phyloP scores from a whole-genome alignment of 345 rosid genomes.

The Sapria himalayana region DNA sequence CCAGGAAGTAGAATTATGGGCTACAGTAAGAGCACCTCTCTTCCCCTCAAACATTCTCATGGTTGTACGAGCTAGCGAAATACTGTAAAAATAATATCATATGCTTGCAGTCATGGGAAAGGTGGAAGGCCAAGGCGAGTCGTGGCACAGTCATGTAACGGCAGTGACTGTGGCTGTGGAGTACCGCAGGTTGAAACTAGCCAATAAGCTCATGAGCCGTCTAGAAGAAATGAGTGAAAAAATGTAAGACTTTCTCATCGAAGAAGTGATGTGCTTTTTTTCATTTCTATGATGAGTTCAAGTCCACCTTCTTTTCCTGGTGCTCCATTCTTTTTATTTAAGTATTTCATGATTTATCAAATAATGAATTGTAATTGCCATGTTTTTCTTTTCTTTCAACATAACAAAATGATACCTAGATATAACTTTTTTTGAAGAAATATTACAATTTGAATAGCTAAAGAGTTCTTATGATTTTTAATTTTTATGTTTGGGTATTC shows the following conservation, averaged over 20 bases:
- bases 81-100: constrained; percentile 6
- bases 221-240: constrained; percentile 73
- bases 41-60: neutral
- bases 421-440: too few relatives aligned
- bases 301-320: too few relatives aligned
- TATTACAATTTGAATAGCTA: too few relatives aligned
- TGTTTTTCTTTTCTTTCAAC: too few relatives aligned
- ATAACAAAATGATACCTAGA: too few relatives aligned
- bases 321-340: too few relatives aligned
- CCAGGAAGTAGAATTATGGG: constrained; percentile 70
- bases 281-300: neutral
- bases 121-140: constrained; percentile 93
- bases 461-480: too few relatives aligned
- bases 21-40: constrained; percentile 30
- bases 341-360: too few relatives aligned
- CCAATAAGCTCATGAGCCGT: constrained; percentile 77
- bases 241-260: constrained; percentile 29
- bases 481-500: too few relatives aligned
- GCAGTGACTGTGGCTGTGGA: constrained; percentile 86
- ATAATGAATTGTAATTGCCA: too few relatives aligned
- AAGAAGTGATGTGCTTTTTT: neutral
- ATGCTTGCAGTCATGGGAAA: constrained; percentile 68
- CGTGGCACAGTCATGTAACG: constrained; percentile 96
- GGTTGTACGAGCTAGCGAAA: too few relatives aligned
- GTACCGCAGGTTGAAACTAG: constrained; percentile 76